phyloP scores from a whole-genome alignment of 129 eudicot genomes.

The Arctium minus region DNA sequence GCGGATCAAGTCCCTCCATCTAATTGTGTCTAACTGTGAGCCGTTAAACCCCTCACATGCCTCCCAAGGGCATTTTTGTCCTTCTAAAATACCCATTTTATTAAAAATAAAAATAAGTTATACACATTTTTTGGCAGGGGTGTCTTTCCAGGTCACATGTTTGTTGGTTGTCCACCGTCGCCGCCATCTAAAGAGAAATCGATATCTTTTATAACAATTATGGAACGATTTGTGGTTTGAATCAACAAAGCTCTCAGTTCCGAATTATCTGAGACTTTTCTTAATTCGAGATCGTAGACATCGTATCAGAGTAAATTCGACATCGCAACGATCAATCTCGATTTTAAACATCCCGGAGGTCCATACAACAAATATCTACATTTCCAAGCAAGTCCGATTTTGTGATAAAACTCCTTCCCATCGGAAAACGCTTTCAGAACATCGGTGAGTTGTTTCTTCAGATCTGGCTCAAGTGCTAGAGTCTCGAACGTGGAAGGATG shows the following conservation, averaged over 20 bases:
- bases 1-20: too few species aligned
- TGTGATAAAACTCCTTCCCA: slow-evolving; percentile 39
- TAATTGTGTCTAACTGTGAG: too few species aligned
- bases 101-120: too few species aligned
- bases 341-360: slow-evolving; percentile 43
- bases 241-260: slow-evolving; percentile 42
- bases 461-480: slow-evolving; percentile 39
- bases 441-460: slow-evolving; percentile 32
- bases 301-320: slow-evolving; percentile 36
- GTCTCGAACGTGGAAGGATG: slow-evolving; percentile 46
- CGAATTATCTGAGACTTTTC: slow-evolving; percentile 39
- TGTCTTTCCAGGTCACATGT: too few species aligned
- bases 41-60: too few species aligned
- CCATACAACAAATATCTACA: slow-evolving; percentile 42
- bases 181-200: slow-evolving; percentile 26
- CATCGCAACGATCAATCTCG: slow-evolving; percentile 47
- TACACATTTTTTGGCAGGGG: too few species aligned
- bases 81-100: too few species aligned
- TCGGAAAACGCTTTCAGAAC: slow-evolving; percentile 37
- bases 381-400: slow-evolving; percentile 54
- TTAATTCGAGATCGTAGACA: slow-evolving; percentile 45
- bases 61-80: too few species aligned
- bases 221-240: slow-evolving; percentile 41
- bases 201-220: slow-evolving; percentile 42
- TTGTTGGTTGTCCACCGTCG: too few species aligned